Percentiles rank a stretch among this genome's conserved stretches.
These are phyloP conservation scores for Dothistroma septosporum DNA, from an alignment of 2,329 filamentous ascomycete genomes.

Conservation along the genomic window DNA sequence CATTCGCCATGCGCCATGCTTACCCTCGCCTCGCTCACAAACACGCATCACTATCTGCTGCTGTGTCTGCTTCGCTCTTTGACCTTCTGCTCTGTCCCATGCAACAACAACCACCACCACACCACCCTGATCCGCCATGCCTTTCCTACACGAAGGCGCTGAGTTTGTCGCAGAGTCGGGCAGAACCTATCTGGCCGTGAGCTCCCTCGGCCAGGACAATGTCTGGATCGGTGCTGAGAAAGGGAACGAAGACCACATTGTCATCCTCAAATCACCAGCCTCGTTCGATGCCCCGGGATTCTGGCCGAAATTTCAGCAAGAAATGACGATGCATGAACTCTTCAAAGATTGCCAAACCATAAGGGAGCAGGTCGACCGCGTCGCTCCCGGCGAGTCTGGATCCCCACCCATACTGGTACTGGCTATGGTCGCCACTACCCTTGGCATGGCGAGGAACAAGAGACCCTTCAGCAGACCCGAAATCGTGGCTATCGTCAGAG, in stretches of 20 bases:
- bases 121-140: conserved; percentile 3
- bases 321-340: conserved; percentile 33
- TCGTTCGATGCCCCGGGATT: conserved; percentile 16
- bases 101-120: too few species aligned
- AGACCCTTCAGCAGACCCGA: conserved; percentile 27
- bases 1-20: too few species aligned
- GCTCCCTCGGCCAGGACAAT: conserved; percentile 28
- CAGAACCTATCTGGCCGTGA: conserved; percentile 29
- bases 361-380: conserved; percentile 28
- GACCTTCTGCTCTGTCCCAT: not conserved
- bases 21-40: too few species aligned
- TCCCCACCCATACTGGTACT: conserved; percentile 27
- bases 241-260: conserved; percentile 19
- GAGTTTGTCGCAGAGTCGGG: conserved; percentile 24
- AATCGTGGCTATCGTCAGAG: conserved; percentile 21
- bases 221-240: conserved; percentile 28
- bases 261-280: conserved; percentile 29
- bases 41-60: too few species aligned
- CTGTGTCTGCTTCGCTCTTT: not conserved
- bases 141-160: conserved; percentile 21
- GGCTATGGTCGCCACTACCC: conserved; percentile 26
- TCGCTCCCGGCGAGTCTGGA: conserved; percentile 16
- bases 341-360: conserved; percentile 25
- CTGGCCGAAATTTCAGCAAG: conserved; percentile 28
- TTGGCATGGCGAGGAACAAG: conserved; percentile 28